These are phyloP conservation scores for Suillus paluster DNA, from an alignment of 768 basidiomycete genomes.

Conservation along the genomic window DNA sequence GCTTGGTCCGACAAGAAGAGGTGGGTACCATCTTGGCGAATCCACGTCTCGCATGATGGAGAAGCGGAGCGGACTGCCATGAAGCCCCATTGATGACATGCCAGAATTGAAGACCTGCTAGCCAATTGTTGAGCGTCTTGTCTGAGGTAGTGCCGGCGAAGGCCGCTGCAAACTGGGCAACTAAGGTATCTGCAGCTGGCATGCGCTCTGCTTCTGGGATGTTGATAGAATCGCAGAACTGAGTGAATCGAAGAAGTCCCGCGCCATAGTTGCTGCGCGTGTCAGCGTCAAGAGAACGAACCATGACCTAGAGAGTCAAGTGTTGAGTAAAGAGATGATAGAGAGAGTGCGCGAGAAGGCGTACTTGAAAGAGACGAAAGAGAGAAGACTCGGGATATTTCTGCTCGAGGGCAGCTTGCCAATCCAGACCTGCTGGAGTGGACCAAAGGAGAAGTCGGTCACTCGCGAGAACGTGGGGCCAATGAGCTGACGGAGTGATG, in stretches of 20 bases:
- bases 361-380: too few species aligned
- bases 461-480: too few species aligned
- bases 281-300: slow-evolving; percentile 17
- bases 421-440: too few species aligned
- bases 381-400: too few species aligned
- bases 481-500: too few species aligned
- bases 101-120: slow-evolving; percentile 42
- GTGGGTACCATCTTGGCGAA: slow-evolving; percentile 24
- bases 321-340: too few species aligned
- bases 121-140: slow-evolving; percentile 37
- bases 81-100: slow-evolving; percentile 21
- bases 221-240: slow-evolving; percentile 40
- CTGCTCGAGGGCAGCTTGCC: too few species aligned
- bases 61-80: neutral
- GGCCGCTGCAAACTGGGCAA: slow-evolving; percentile 28
- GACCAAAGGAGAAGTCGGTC: too few species aligned
- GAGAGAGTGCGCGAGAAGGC: too few species aligned
- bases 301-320: too few species aligned
- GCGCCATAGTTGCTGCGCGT: slow-evolving; percentile 35
- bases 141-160: slow-evolving; percentile 16
- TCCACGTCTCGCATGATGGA: neutral
- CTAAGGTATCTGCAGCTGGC: slow-evolving; percentile 32
- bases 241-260: slow-evolving; percentile 29
- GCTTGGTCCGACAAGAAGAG: slow-evolving; percentile 18
- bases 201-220: slow-evolving; percentile 29